These are phyloP conservation scores for Luffa acutangula DNA, from an alignment of 306 rosid species.

Conservation along the genomic window DNA sequence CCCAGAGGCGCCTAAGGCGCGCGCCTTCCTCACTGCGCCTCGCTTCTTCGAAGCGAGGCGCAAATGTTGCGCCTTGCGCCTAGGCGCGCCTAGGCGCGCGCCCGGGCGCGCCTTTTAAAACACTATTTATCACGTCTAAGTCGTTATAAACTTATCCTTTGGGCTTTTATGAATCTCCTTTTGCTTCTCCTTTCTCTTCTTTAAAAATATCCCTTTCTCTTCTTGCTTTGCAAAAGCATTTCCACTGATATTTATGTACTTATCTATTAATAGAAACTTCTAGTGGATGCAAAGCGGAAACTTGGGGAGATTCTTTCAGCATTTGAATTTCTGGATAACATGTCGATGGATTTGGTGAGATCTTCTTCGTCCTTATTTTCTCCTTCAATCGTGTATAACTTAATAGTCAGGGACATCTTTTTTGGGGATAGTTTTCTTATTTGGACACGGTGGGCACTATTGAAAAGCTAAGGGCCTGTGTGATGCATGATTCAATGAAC, in stretches of 20 bases:
- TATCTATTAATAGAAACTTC: slow-evolving; percentile 51
- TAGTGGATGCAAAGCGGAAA: slow-evolving; percentile 74
- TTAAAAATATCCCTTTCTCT: neutral
- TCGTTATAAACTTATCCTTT: neutral
- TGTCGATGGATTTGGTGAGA: slow-evolving; percentile 71
- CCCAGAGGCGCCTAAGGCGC: no score
- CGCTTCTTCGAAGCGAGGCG: no score
- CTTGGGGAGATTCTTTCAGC: slow-evolving; percentile 97
- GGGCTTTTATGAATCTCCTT: slow-evolving; percentile 3
- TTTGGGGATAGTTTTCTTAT: neutral
- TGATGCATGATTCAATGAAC: neutral
- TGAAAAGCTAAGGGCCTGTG: neutral
- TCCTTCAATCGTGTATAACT: neutral
- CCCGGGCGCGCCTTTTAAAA: no score
- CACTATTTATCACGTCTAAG: slow-evolving; percentile 3
- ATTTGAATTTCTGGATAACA: slow-evolving; percentile 79
- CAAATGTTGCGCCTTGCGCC: no score
- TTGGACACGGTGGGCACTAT: neutral
- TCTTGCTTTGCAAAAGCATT: slow-evolving; percentile 1
- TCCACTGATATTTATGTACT: slow-evolving; percentile 14
- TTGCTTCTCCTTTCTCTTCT: slow-evolving; percentile 1
- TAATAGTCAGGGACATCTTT: neutral
- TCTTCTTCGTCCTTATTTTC: neutral
- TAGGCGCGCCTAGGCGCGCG: no score
- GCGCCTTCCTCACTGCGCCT: no score